A percentile compares a stretch with the other conserved stretches of the same genome.
These are phyloP conservation scores for Ilyonectria robusta DNA, from an alignment of 2,329 filamentous ascomycete species.

Conservation along the genomic window DNA sequence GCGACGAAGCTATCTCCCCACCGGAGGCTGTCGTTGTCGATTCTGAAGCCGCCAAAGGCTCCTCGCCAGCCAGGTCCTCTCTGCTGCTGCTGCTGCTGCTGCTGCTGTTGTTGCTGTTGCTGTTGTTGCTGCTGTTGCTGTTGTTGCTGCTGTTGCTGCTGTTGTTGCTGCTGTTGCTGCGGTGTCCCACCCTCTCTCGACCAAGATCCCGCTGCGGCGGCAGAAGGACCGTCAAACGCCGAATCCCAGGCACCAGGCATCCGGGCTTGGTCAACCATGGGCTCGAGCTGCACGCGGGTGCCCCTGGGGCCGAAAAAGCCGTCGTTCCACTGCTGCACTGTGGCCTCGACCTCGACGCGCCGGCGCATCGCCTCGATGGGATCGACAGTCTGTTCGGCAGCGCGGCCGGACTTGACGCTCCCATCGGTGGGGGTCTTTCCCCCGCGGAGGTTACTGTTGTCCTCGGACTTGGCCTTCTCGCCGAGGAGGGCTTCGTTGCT, in stretches of 20 bases:
- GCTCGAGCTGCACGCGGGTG: conserved; percentile 57
- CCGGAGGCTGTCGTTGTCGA: conserved; percentile 60
- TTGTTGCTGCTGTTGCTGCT: neutral
- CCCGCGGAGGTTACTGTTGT: conserved; percentile 47
- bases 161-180: conserved; percentile 1
- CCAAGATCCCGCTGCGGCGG: conserved; percentile 25
- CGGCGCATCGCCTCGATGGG: conserved; percentile 45
- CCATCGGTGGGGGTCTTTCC: conserved; percentile 39
- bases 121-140: neutral
- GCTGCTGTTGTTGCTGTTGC: neutral
- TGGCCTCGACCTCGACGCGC: conserved; percentile 54
- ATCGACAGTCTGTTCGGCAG: conserved; percentile 19
- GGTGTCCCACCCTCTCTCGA: conserved; percentile 32
- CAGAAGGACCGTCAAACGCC: conserved; percentile 38
- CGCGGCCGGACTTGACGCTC: conserved; percentile 21
- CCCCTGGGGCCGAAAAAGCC: conserved; percentile 68
- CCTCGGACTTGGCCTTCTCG: conserved; percentile 63
- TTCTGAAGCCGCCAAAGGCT: conserved; percentile 53
- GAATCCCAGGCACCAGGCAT: conserved; percentile 47
- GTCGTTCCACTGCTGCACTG: conserved; percentile 69
- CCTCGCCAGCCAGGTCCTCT: conserved; percentile 29
- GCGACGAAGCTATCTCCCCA: conserved; percentile 61
- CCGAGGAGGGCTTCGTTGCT: conserved; percentile 64
- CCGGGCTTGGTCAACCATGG: conserved; percentile 32
- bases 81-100: neutral